Evolutionary conservation across 1,284 basidiomycete species (phyloP).

Genomic region (Pseudozyma flocculosa): DNA sequence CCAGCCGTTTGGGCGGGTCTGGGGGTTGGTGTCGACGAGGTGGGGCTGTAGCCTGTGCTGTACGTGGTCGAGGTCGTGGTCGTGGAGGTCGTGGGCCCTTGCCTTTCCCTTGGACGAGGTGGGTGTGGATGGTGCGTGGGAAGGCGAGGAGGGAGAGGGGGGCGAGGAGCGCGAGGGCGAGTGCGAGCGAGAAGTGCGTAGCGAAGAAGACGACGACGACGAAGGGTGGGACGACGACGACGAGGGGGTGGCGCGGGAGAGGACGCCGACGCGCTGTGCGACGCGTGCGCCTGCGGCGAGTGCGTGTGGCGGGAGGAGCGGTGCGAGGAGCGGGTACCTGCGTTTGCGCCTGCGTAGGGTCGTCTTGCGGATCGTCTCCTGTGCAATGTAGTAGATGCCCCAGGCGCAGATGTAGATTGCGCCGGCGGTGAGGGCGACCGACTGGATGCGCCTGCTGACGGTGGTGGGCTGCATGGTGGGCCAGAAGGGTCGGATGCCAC

Average conservation of each 20-base stretch:
- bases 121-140: no score
- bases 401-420: slow-evolving; percentile 31
- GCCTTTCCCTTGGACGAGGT: no score
- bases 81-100: no score
- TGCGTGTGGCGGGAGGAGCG: slow-evolving; percentile 26
- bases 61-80: not conserved
- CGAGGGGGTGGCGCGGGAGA: not conserved
- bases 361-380: slow-evolving; percentile 30
- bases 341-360: slow-evolving; percentile 23
- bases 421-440: slow-evolving; percentile 15
- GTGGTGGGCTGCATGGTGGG: slow-evolving; percentile 23
- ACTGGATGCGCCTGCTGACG: slow-evolving; percentile 19
- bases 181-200: no score
- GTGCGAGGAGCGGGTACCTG: slow-evolving; percentile 23
- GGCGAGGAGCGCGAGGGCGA: no score
- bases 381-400: slow-evolving; percentile 43
- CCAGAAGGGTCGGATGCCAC: no score
- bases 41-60: slow-evolving; percentile 6
- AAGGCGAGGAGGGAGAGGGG: no score
- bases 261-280: slow-evolving; percentile 23
- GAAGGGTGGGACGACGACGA: no score
- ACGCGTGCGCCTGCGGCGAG: slow-evolving; percentile 21
- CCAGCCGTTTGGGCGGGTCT: slow-evolving; percentile 15
- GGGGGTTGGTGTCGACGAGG: slow-evolving; percentile 2
- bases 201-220: no score